Evolutionary conservation across 768 basidiomycete genomes (phyloP).

Genomic region (Asterophora parasitica): DNA sequence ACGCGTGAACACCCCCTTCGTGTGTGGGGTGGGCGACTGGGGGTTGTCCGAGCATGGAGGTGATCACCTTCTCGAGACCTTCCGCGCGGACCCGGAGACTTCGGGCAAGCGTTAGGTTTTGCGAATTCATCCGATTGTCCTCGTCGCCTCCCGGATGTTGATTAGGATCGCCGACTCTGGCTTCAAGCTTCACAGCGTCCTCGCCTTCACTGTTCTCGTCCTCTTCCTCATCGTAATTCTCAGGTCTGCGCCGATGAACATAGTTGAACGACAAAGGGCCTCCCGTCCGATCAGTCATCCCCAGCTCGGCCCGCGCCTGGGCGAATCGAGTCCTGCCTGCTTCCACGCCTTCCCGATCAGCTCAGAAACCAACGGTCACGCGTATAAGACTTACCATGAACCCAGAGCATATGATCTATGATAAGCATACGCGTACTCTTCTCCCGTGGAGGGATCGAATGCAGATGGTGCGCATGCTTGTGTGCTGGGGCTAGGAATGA

Average conservation of each 20-base stretch:
- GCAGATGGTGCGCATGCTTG: conserved; percentile 84
- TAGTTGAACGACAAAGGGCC: conserved; percentile 59
- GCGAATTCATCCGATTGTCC: conserved; percentile 48
- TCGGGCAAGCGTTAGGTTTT: conserved; percentile 61
- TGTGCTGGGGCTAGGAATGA: conserved; percentile 73
- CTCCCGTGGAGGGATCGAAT: conserved; percentile 81
- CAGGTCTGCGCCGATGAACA: conserved; percentile 60
- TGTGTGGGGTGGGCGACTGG: conserved; percentile 57
- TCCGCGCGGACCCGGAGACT: conserved; percentile 69
- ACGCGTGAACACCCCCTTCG: conserved; percentile 48
- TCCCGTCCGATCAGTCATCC: conserved; percentile 79
- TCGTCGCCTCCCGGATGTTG: conserved; percentile 52
- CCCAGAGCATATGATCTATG: conserved; percentile 85
- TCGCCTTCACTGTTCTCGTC: conserved; percentile 65
- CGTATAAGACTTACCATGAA: conserved; percentile 44
- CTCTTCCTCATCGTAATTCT: conserved; percentile 74
- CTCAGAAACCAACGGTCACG: background rate
- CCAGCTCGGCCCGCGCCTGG: conserved; percentile 80
- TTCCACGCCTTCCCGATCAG: background rate
- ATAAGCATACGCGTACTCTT: conserved; percentile 88
- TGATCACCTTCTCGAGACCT: conserved; percentile 77
- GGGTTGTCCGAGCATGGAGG: conserved; percentile 76
- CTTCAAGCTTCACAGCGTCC: conserved; percentile 44
- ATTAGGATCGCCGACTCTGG: conserved; percentile 42
- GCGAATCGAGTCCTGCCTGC: conserved; percentile 69